Conservation (phyloP, 169 alveolate genomes). For the Plasmodium adleri region DNA sequence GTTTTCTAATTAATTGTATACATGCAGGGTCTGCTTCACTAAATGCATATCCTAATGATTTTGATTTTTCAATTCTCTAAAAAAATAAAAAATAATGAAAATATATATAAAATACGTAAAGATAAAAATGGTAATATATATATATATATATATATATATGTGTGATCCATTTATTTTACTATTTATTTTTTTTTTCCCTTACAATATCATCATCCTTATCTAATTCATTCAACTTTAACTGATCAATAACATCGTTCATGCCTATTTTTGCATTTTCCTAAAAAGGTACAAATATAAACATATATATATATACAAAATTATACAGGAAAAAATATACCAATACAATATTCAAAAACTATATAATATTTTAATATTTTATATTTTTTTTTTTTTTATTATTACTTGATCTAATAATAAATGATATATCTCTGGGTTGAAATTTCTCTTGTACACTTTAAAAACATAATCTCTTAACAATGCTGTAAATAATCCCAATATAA, state of each 20-base stretch:
- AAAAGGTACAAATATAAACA: background rate
- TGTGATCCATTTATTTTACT: background rate
- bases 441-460: slow-evolving; percentile 58
- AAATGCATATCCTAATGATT: slow-evolving; percentile 68
- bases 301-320: background rate
- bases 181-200: slow-evolving; percentile 7
- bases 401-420: slow-evolving; percentile 58
- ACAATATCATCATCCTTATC: slow-evolving; percentile 22
- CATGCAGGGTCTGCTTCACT: slow-evolving; percentile 78
- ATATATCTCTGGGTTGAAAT: slow-evolving; percentile 68
- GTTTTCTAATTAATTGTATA: slow-evolving; percentile 59
- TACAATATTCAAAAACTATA: background rate
- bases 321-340: no score
- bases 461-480: slow-evolving; percentile 59
- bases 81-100: slow-evolving; percentile 2
- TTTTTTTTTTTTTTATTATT: background rate
- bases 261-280: slow-evolving; percentile 38
- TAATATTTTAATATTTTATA: background rate
- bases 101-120: background rate
- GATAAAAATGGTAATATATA: background rate
- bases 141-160: no score
- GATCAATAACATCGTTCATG: background rate
- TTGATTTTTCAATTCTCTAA: slow-evolving; percentile 32
- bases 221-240: background rate
- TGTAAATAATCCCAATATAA: slow-evolving; percentile 31